phyloP scores from a whole-genome alignment of 2,329 filamentous ascomycete species.

The Pezicula carpinea region DNA sequence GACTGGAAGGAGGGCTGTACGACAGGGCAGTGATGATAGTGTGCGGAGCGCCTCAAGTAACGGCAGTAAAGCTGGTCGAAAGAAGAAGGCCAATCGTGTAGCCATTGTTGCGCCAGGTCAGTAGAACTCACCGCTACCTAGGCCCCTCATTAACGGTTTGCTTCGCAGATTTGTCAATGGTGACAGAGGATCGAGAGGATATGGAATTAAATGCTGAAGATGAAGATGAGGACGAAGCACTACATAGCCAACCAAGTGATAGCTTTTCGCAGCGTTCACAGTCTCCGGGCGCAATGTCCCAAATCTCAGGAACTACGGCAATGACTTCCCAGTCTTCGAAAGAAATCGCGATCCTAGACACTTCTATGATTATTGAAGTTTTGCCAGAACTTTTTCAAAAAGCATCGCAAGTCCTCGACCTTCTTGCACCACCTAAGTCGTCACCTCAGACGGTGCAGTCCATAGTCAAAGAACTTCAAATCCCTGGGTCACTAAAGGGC shows the following conservation, averaged over 20 bases:
- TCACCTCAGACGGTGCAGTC: constrained; percentile 25
- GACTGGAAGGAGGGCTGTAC: constrained; percentile 5
- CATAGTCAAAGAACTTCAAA: constrained; percentile 25
- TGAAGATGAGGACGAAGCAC: neutral
- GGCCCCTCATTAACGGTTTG: constrained; percentile 5
- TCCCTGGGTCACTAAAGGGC: constrained; percentile 11
- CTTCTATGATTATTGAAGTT: constrained; percentile 32
- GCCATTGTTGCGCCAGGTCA: constrained; percentile 12
- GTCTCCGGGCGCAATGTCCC: constrained; percentile 15
- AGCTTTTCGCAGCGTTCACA: constrained; percentile 2
- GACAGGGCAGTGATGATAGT: constrained; percentile 21
- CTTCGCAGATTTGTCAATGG: constrained; percentile 21
- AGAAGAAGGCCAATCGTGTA: constrained; percentile 13
- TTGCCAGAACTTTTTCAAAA: constrained; percentile 33
- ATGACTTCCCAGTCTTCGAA: constrained; percentile 8
- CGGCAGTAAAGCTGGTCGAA: constrained; percentile 11
- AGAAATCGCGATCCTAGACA: constrained; percentile 28
- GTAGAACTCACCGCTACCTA: neutral
- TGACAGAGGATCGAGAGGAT: constrained; percentile 19
- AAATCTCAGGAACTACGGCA: constrained; percentile 22
- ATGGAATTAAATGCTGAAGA: constrained; percentile 3
- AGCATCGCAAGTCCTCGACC: constrained; percentile 30
- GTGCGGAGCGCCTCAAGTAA: constrained; percentile 14
- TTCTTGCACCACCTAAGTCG: constrained; percentile 28
- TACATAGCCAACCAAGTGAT: neutral